These are phyloP conservation scores for Kernera saxatilis DNA, from an alignment of 345 rosid genomes.

Conservation along the genomic window DNA sequence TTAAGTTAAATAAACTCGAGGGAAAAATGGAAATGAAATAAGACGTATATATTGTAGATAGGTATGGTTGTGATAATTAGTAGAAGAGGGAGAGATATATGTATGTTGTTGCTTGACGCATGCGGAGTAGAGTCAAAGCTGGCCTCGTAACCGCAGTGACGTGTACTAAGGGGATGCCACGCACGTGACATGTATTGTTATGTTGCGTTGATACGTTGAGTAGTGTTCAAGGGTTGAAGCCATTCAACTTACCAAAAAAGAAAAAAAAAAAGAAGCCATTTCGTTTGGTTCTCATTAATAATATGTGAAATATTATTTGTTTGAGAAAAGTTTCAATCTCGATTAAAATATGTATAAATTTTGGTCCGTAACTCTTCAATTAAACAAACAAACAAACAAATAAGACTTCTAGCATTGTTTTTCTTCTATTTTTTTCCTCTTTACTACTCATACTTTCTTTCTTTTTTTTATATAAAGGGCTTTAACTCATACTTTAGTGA, in stretches of 20 bases:
- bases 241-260: neutral
- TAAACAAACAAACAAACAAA: too few species aligned
- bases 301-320: too few species aligned
- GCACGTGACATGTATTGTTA: constrained; percentile 24
- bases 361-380: neutral
- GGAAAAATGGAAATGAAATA: neutral
- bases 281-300: neutral
- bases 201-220: constrained; percentile 14
- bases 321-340: too few species aligned
- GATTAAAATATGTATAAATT: neutral
- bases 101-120: constrained; percentile 61
- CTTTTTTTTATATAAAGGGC: neutral
- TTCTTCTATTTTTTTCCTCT: neutral
- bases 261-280: neutral
- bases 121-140: constrained; percentile 34
- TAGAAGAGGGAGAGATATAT: constrained; percentile 26
- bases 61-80: neutral
- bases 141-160: constrained; percentile 31
- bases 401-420: neutral
- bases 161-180: constrained; percentile 18
- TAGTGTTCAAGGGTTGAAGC: constrained; percentile 1
- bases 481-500: neutral
- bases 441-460: too few species aligned
- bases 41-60: neutral
- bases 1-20: neutral